Conservation (phyloP, 345 rosid species). For the Geranium brycei region DNA sequence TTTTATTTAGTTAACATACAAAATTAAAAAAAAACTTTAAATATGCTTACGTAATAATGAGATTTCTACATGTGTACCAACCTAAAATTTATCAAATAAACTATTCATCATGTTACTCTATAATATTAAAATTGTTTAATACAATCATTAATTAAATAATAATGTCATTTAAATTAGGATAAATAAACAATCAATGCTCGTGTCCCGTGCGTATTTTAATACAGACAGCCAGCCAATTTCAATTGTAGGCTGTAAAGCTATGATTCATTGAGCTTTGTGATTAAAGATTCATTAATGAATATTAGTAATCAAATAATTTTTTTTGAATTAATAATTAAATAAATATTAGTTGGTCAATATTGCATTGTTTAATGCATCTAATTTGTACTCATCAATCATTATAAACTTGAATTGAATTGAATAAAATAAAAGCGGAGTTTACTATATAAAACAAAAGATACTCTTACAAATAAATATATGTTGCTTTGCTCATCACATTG, state of each 20-base stretch:
- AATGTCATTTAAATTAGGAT: background rate
- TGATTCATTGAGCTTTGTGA: slow-evolving; percentile 9
- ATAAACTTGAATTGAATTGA: slow-evolving; percentile 5
- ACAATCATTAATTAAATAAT: background rate
- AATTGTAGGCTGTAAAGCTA: background rate
- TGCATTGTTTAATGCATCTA: too few species aligned
- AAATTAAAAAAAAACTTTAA: too few species aligned
- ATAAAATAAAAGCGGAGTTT: slow-evolving; percentile 10
- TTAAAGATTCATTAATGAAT: background rate
- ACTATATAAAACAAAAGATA: slow-evolving; percentile 10
- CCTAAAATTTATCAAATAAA: too few species aligned
- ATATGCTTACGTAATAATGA: too few species aligned
- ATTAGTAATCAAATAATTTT: background rate
- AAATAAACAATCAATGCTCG: background rate
- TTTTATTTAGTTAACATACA: too few species aligned
- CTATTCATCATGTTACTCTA: too few species aligned
- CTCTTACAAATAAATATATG: background rate
- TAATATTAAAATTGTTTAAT: too few species aligned
- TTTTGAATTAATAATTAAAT: background rate
- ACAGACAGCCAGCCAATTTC: background rate
- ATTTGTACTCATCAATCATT: slow-evolving; percentile 2
- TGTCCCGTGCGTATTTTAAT: background rate
- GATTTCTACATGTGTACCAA: too few species aligned
- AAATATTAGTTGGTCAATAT: slow-evolving; percentile 14
- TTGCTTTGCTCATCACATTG: background rate